Evolutionary conservation across 1,284 basidiomycete species (phyloP).

Genomic region (Ceratobasidium sp.): DNA sequence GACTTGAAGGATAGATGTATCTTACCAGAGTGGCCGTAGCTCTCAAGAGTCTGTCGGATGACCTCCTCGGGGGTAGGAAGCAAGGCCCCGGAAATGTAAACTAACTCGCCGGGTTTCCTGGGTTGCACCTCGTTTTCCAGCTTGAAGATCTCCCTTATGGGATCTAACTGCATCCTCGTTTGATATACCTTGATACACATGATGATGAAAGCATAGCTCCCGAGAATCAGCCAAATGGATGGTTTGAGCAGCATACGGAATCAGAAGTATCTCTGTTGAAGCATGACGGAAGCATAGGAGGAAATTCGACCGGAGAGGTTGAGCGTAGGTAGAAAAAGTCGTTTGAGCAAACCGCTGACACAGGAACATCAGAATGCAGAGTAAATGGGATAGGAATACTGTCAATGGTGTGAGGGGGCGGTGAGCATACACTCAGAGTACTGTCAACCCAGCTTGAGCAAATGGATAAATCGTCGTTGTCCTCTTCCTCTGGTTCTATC

Average conservation of each 20-base stretch:
- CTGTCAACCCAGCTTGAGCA: not conserved
- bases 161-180: not conserved
- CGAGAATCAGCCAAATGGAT: conserved; percentile 13
- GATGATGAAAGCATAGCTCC: not conserved
- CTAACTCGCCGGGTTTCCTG: not conserved
- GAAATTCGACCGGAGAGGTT: not conserved
- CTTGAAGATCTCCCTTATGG: too few relatives aligned
- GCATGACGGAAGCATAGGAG: not conserved
- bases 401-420: not conserved
- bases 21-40: not conserved
- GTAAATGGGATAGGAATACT: not conserved
- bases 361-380: conserved; percentile 3
- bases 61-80: conserved; percentile 4
- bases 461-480: not conserved
- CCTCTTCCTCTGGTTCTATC: too few relatives aligned
- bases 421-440: not conserved
- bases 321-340: not conserved
- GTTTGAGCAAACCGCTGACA: not conserved
- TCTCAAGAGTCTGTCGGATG: not conserved
- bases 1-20: too few relatives aligned
- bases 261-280: not conserved
- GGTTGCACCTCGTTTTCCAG: not conserved
- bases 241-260: not conserved
- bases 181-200: not conserved
- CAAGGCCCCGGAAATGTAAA: conserved; percentile 3